Percentiles rank a stretch among this genome's conserved stretches.
These are phyloP conservation scores for Cutaneotrichosporon sp. DNA, from an alignment of 1,284 basidiomycete species.

Conservation along the genomic window DNA sequence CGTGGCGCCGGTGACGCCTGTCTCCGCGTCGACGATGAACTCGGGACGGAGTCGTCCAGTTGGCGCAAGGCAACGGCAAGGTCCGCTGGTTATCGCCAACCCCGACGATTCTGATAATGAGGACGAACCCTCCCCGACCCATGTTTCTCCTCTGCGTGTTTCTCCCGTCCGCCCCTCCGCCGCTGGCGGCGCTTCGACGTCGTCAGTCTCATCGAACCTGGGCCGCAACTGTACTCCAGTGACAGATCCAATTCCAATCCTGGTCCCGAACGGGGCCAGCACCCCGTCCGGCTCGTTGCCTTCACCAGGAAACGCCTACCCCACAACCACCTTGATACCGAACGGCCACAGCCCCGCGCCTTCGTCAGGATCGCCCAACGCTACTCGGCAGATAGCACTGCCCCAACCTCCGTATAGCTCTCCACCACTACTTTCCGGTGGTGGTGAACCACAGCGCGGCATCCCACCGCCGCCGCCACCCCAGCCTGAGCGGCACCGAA, in stretches of 20 bases:
- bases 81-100: slow-evolving; percentile 45
- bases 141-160: slow-evolving; percentile 6
- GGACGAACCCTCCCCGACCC: slow-evolving; percentile 5
- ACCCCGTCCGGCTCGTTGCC: background rate
- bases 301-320: background rate
- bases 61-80: slow-evolving; percentile 35
- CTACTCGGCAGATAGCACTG: background rate
- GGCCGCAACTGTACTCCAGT: background rate
- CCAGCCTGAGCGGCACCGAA: background rate
- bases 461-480: no score
- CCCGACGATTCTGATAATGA: slow-evolving; percentile 50
- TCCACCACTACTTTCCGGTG: background rate
- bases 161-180: slow-evolving; percentile 11
- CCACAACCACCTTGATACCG: background rate
- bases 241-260: background rate
- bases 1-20: slow-evolving; percentile 1
- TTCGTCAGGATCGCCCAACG: background rate
- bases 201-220: slow-evolving; percentile 2
- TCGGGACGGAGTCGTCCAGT: slow-evolving; percentile 29
- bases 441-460: background rate
- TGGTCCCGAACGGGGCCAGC: background rate
- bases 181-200: background rate
- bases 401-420: slow-evolving; percentile 1
- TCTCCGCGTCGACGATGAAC: background rate
- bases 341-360: background rate